Evolutionary conservation across 208 protist genomes (phyloP).

Genomic region (Vickermania ingenoplastis): DNA sequence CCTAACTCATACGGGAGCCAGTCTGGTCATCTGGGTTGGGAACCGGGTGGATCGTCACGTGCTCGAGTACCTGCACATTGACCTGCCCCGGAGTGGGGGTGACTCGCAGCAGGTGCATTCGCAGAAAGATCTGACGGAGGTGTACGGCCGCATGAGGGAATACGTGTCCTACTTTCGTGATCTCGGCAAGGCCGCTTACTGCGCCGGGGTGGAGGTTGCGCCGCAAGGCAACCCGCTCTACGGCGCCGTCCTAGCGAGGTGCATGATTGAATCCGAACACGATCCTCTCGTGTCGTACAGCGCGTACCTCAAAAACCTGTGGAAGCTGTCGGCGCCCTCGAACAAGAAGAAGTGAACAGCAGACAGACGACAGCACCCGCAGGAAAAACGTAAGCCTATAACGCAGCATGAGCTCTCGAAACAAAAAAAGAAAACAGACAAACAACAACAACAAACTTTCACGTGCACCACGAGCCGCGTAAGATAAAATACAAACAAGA

Average conservation of each 20-base stretch:
- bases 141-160: constrained; percentile 41
- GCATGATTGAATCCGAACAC: constrained; percentile 65
- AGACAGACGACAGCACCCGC: too few relatives aligned
- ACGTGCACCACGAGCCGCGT: too few relatives aligned
- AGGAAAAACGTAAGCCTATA: too few relatives aligned
- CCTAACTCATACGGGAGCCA: constrained; percentile 41
- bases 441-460: too few relatives aligned
- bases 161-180: constrained; percentile 34
- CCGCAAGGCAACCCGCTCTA: constrained; percentile 41
- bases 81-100: background rate
- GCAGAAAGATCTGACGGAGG: constrained; percentile 37
- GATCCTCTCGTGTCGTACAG: constrained; percentile 45
- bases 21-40: constrained; percentile 74
- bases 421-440: too few relatives aligned
- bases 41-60: constrained; percentile 28
- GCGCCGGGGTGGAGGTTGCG: constrained; percentile 27
- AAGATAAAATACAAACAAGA: too few relatives aligned
- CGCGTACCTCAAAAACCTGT: constrained; percentile 46
- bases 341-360: too few relatives aligned
- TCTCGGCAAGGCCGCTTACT: constrained; percentile 25
- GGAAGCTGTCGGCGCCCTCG: constrained; percentile 4
- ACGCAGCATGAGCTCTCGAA: too few relatives aligned
- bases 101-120: constrained; percentile 6
- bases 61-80: constrained; percentile 32
- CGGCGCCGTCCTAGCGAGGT: constrained; percentile 49